Conservation (phyloP, 306 rosid species). For the Lathyrus oleraceus region DNA sequence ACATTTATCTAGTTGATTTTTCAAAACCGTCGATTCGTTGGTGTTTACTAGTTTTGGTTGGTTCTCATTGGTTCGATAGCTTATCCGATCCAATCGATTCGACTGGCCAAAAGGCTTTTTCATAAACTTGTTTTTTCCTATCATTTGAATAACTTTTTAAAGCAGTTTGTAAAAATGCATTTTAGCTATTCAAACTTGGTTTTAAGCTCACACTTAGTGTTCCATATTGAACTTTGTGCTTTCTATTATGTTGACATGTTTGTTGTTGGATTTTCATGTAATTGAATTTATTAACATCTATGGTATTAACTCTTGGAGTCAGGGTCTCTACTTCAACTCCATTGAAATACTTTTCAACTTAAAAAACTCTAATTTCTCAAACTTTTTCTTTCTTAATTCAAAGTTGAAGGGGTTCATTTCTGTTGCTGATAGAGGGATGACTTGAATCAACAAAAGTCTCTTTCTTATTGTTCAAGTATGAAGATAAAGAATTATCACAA, state of each 20-base stretch:
- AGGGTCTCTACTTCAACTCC: constrained; percentile 53
- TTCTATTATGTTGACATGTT: constrained; percentile 26
- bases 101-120: too few species aligned
- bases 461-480: constrained; percentile 49
- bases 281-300: constrained; percentile 36
- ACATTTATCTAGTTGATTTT: too few species aligned
- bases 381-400: constrained; percentile 58
- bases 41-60: too few species aligned
- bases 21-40: too few species aligned
- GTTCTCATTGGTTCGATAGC: too few species aligned
- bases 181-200: constrained; percentile 83
- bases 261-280: constrained; percentile 30
- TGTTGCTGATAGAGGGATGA: constrained; percentile 30
- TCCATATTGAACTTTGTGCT: constrained; percentile 39
- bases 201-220: constrained; percentile 75
- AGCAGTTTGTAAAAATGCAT: constrained; percentile 45
- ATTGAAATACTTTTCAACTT: constrained; percentile 90
- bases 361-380: constrained; percentile 81
- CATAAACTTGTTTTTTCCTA: constrained; percentile 32
- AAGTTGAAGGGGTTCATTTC: constrained; percentile 28
- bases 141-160: constrained; percentile 37
- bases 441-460: constrained; percentile 41
- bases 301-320: constrained; percentile 39
- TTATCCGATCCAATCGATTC: too few species aligned
- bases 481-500: constrained; percentile 56